Base-by-base conservation (phyloP, 148 eudicot species). In the Nyssa sinensis region DNA sequence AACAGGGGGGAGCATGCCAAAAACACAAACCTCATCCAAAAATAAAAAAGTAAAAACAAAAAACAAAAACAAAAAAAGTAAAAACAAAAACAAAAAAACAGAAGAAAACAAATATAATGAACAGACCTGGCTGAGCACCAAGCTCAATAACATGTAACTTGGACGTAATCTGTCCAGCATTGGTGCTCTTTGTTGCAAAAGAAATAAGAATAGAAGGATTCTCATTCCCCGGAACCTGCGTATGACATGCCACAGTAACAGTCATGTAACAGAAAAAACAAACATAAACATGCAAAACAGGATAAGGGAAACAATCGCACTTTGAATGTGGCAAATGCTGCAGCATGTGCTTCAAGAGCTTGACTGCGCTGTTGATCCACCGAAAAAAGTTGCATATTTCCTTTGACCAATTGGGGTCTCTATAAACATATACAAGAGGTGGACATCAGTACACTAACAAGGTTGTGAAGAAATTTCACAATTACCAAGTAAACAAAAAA, bases 301-400 rank as follows among this genome's bases (percentile, higher is more conserved):
- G 31, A 44, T 41, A 49, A 12, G 69, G 21, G 65, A 65, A 19
- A 67, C 62, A 35, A 41, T 34, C 81, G 7, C 58, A 92, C 97
- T 72, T 90, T 86, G 51, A 86, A 73, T 2, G 87, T 66, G 67
- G 97, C 94, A 89, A 92, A 92, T 62, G 97, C 71, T 66, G 97
- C 94, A 17, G 97, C 97, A 85, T 92, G 97, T 61, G 94, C 97
- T 82, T 92, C 97, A 81, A 92, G 97, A 77, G 97, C 88, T 84
- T 92, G 97, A 82, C 97, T 92, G n/a, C 97, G 91, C 64, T 92
- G 92, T 78, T 92, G 97, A 53, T 92, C 97, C 70, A 89, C 90
- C 51, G 97, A 89, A 81, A 73, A 92, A 2, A 92, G 88, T 67
- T 92, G 97, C 97, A 92, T 92, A 61, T 75, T 92, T 59, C 97